Base-by-base conservation (phyloP, 441 rosid species). In the Theobroma grandiflorum region DNA sequence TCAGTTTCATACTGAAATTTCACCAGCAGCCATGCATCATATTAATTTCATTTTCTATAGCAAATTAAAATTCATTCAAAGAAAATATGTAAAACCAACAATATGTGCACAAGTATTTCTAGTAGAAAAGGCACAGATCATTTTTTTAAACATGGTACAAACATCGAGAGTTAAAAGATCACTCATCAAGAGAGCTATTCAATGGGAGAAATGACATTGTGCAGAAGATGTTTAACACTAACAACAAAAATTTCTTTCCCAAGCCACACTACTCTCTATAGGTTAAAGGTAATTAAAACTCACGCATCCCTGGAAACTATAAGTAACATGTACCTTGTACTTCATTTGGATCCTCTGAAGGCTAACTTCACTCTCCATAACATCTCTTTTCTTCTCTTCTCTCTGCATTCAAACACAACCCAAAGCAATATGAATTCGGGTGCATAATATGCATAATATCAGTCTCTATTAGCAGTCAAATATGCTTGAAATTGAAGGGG, bases 341-440 rank as follows among this genome's bases (percentile, higher is more conserved):
- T 88, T 92, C 90, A 96, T 85, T 87, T 95, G 99, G 83, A 94
- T 87, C 88, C 99, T 90, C 81, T 95, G 98, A 67, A 96, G 96
- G 84, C 87, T 90, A 80, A 95, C 98, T 86, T 96, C 97, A 49
- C 87, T 87, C 53, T 96, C 99, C 89, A 90, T 84, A n/a, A 90
- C 96, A 70, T 95, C 97, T 78, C 98, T 94, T 88, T 96, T 96
- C 84, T 89, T 95, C 87, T 96, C 98, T 84, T 96, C 99, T 83
- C 99, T 90, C 98, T 96, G 88, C 78, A 80, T 61, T 61, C 74
- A 72, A 49, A 31, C 75, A 53, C 79, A 72, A 49, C 31, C 5
- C 16, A 72, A 77, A 55, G 35, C 57, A 63, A 69, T 80, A 47
- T 82, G 79, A 42, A 74, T 42, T 80, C 52, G 53, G 43, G 26